A percentile compares a stretch with the other conserved stretches of the same genome.
Conservation (phyloP, 495 filamentous ascomycete species). For the Podospora fimiseda region DNA sequence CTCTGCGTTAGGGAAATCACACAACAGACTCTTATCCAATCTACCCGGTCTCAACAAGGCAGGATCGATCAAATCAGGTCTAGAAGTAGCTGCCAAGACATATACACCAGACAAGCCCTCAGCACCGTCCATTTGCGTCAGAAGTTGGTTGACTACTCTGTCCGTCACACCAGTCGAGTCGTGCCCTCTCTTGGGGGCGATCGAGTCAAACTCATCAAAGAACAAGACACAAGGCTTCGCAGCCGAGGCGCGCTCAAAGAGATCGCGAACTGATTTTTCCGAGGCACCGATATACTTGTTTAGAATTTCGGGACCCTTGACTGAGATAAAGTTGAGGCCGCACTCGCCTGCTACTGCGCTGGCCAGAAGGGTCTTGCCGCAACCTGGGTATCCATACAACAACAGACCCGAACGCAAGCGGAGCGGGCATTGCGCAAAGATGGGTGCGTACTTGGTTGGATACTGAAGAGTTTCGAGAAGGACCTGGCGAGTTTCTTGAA, state of each 20-base stretch:
- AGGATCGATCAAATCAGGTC: constrained; percentile 92
- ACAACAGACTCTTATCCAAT: constrained; percentile 83
- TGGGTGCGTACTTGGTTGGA: constrained; percentile 94
- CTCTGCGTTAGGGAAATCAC: constrained; percentile 71
- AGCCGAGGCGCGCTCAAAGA: constrained; percentile 86
- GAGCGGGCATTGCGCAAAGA: constrained; percentile 91
- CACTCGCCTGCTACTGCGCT: constrained; percentile 93
- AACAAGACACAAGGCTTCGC: constrained; percentile 90
- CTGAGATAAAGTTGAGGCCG: constrained; percentile 94
- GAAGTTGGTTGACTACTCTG: constrained; percentile 94
- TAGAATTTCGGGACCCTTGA: constrained; percentile 95
- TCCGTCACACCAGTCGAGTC: constrained; percentile 96
- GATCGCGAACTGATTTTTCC: constrained; percentile 88
- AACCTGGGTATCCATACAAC: constrained; percentile 91
- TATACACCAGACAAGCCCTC: constrained; percentile 93
- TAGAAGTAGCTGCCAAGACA: constrained; percentile 84
- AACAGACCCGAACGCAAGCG: constrained; percentile 87
- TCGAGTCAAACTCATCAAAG: constrained; percentile 97
- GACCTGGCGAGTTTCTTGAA: constrained; percentile 75
- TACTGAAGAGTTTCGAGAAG: constrained; percentile 94
- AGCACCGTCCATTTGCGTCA: constrained; percentile 98
- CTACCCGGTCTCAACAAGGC: constrained; percentile 83
- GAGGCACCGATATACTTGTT: constrained; percentile 98
- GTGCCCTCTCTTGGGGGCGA: constrained; percentile 93
- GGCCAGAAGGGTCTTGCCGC: constrained; percentile 91